Evolutionary conservation across 192 early-diverging fungal genomes (phyloP).

Genomic region (Coemansia erecta): DNA sequence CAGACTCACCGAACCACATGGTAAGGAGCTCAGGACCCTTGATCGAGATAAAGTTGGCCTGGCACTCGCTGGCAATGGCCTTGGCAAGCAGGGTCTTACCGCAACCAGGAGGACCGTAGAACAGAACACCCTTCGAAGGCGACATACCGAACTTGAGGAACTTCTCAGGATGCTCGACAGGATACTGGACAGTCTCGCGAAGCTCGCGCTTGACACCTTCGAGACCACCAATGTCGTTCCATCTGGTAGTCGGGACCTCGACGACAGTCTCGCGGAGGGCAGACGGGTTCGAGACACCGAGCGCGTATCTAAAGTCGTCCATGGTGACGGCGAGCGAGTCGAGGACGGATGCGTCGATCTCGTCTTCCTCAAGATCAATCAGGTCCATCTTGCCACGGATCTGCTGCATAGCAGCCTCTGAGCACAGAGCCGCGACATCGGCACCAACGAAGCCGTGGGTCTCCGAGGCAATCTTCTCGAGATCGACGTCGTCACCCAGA

Average conservation of each 20-base stretch:
- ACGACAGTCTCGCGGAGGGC: slow-evolving; percentile 99
- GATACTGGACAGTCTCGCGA: slow-evolving; percentile 98
- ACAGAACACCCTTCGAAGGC: slow-evolving; percentile 95
- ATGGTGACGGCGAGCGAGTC: slow-evolving; percentile 94
- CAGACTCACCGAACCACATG: slow-evolving; percentile 99
- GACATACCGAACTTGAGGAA: slow-evolving; percentile 97
- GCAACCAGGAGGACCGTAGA: slow-evolving; percentile 98
- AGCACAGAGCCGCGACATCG: slow-evolving; percentile 95
- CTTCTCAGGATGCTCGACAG: slow-evolving; percentile 98
- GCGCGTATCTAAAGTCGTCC: slow-evolving; percentile 96
- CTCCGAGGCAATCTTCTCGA: slow-evolving; percentile 95
- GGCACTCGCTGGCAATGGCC: slow-evolving; percentile 99
- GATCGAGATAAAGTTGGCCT: slow-evolving; percentile 99
- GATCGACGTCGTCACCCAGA: slow-evolving; percentile 92
- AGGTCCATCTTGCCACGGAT: slow-evolving; percentile 99
- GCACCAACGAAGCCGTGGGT: slow-evolving; percentile 98
- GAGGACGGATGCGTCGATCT: slow-evolving; percentile 95
- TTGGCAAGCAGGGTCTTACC: slow-evolving; percentile 99
- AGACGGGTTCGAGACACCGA: slow-evolving; percentile 93
- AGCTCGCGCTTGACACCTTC: slow-evolving; percentile 98
- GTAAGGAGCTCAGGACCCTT: slow-evolving; percentile 98
- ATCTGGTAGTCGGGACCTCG: slow-evolving; percentile 91
- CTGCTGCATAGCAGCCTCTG: slow-evolving; percentile 99
- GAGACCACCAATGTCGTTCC: slow-evolving; percentile 97
- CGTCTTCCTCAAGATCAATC: slow-evolving; percentile 97